Conservation (phyloP, 768 basidiomycete genomes). For the Lactarius akahatsu region DNA sequence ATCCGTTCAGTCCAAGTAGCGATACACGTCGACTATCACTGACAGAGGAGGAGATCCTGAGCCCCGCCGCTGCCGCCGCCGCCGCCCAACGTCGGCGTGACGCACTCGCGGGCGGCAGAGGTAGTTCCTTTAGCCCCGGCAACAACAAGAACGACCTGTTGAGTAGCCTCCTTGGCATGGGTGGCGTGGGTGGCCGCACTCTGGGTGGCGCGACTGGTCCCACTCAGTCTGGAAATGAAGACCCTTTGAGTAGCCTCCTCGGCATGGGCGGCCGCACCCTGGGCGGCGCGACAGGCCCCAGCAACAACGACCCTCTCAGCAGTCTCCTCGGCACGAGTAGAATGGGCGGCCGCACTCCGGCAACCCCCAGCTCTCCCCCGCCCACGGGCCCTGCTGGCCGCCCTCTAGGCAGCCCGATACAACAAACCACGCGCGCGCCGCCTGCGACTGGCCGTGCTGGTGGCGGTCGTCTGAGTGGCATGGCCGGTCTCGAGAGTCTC, state of each 20-base stretch:
- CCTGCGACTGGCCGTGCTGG: neutral
- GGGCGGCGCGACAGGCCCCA: neutral
- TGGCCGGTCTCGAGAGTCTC: constrained; percentile 4
- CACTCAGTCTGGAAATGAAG: neutral
- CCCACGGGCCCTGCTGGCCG: neutral
- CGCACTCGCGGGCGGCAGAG: neutral
- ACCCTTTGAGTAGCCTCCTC: neutral
- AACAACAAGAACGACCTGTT: neutral
- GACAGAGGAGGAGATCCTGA: constrained; percentile 15
- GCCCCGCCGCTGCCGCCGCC: constrained; percentile 12
- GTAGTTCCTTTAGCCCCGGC: neutral
- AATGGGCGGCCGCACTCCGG: neutral
- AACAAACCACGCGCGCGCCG: neutral
- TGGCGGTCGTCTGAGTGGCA: constrained; percentile 1
- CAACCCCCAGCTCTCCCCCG: neutral
- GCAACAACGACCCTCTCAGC: neutral
- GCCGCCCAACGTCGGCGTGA: constrained; percentile 7
- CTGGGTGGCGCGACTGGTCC: neutral
- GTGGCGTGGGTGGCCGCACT: constrained; percentile 1
- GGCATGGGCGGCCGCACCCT: neutral
- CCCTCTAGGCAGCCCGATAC: neutral
- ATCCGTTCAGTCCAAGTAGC: neutral
- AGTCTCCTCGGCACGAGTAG: neutral
- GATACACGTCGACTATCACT: neutral
- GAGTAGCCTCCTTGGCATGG: neutral